Evolutionary conservation across 129 eudicot genomes (phyloP).

Genomic region (Dittrichia graveolens): DNA sequence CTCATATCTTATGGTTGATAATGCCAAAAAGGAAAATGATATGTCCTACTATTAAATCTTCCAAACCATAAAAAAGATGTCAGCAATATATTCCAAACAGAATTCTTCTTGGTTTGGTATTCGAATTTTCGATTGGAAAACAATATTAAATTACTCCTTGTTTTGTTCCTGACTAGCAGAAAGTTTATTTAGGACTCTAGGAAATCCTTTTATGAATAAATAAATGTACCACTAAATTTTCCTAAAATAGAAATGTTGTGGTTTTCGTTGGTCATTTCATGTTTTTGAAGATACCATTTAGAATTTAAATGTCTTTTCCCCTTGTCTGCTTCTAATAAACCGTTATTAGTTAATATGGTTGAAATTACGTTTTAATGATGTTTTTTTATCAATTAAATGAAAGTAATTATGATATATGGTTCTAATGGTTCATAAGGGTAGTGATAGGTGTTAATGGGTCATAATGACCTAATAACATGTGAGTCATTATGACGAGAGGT

Average conservation of each 20-base stretch:
- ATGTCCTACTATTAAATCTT: no score
- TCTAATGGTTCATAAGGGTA: no score
- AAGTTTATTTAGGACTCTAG: not conserved
- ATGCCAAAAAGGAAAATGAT: not conserved
- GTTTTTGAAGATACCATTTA: not conserved
- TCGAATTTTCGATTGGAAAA: not conserved
- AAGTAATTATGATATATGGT: no score
- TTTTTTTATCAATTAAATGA: no score
- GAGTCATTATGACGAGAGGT: no score
- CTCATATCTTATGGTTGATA: not conserved
- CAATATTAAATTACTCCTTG: not conserved
- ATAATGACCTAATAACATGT: no score
- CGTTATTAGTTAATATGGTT: no score
- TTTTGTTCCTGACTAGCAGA: not conserved
- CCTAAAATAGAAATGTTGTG: constrained; percentile 4
- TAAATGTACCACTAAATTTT: not conserved
- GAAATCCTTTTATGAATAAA: not conserved
- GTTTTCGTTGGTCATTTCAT: not conserved
- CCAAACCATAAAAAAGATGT: no score
- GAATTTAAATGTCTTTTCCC: not conserved
- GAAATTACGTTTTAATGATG: no score
- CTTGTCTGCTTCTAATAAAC: constrained; percentile 11
- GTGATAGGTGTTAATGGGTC: no score
- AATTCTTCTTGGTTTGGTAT: not conserved
- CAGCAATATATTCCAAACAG: not conserved